Percentiles rank a stretch among this genome's conserved stretches.
Conservation (phyloP, 345 rosid species). For the Brassica incana region DNA sequence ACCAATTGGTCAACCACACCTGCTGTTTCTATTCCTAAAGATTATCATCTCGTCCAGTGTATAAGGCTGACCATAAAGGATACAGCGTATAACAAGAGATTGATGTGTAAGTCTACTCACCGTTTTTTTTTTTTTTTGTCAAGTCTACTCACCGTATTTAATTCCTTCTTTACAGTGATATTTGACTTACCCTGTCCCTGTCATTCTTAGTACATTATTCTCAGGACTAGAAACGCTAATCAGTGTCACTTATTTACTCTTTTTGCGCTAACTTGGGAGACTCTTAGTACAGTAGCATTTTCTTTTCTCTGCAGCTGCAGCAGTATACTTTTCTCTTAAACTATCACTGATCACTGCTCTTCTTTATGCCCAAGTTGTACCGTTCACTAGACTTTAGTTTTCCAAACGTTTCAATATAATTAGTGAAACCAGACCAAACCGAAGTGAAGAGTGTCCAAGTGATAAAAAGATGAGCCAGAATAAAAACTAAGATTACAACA, state of each 20-base stretch:
- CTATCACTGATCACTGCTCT: constrained; percentile 49
- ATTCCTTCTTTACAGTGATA: not conserved
- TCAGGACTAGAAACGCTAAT: not conserved
- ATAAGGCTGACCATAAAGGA: not conserved
- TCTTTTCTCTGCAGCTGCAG: constrained; percentile 67
- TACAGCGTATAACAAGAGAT: not conserved
- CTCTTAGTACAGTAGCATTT: constrained; percentile 52
- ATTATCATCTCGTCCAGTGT: not conserved
- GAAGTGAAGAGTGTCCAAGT: not conserved
- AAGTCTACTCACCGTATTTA: constrained; percentile 21
- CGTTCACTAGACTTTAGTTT: not conserved
- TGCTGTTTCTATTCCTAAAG: not conserved
- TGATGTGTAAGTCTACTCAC: not conserved
- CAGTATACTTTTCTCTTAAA: constrained; percentile 56
- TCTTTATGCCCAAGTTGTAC: constrained; percentile 55
- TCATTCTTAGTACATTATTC: not conserved
- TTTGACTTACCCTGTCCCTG: too few species aligned
- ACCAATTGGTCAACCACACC: constrained; percentile 13
- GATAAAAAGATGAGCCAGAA: not conserved
- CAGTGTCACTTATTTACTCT: not conserved
- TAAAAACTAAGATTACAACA: constrained; percentile 31
- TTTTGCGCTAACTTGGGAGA: constrained; percentile 59
- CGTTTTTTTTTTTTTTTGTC: not conserved
- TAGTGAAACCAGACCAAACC: not conserved
- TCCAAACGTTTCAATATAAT: not conserved